These are phyloP conservation scores for Globisporangium yorkense DNA, from an alignment of 352 stramenopile genomes.

Conservation along the genomic window DNA sequence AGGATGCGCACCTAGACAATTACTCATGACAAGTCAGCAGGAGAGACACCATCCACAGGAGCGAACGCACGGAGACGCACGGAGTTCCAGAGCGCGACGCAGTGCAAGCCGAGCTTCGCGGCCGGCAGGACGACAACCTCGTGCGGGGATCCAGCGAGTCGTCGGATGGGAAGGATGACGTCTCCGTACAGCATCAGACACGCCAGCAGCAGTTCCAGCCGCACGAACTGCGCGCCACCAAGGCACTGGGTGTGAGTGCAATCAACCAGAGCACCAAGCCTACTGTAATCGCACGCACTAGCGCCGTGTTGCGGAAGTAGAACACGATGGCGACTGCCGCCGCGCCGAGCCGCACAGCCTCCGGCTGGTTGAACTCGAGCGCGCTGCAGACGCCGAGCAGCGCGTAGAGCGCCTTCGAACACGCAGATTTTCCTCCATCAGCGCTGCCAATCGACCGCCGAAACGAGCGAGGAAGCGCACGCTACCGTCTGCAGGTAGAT, in stretches of 20 bases:
- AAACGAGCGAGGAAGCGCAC: background rate
- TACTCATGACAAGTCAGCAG: background rate
- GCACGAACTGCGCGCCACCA: constrained; percentile 35
- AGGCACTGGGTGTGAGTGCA: background rate
- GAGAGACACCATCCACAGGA: background rate
- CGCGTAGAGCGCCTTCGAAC: constrained; percentile 20
- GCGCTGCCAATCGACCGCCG: background rate
- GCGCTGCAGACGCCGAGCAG: constrained; percentile 24
- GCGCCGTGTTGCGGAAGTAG: constrained; percentile 57
- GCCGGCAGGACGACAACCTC: constrained; percentile 8
- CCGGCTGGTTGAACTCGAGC: constrained; percentile 51
- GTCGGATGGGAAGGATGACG: constrained; percentile 33
- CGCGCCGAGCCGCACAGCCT: constrained; percentile 34
- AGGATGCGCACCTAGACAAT: constrained; percentile 24
- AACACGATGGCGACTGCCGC: constrained; percentile 24
- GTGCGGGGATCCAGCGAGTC: constrained; percentile 9
- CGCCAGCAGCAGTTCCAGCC: constrained; percentile 48
- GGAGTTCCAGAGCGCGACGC: constrained; percentile 37
- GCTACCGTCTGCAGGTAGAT: constrained; percentile 49
- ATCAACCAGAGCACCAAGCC: background rate
- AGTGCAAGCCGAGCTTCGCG: constrained; percentile 27
- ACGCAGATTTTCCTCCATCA: background rate
- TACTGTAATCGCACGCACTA: constrained; percentile 23
- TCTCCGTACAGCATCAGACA: constrained; percentile 54
- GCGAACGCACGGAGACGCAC: constrained; percentile 1